These are phyloP conservation scores for Colletotrichum musicola DNA, from an alignment of 2,329 filamentous ascomycete species.

Conservation along the genomic window DNA sequence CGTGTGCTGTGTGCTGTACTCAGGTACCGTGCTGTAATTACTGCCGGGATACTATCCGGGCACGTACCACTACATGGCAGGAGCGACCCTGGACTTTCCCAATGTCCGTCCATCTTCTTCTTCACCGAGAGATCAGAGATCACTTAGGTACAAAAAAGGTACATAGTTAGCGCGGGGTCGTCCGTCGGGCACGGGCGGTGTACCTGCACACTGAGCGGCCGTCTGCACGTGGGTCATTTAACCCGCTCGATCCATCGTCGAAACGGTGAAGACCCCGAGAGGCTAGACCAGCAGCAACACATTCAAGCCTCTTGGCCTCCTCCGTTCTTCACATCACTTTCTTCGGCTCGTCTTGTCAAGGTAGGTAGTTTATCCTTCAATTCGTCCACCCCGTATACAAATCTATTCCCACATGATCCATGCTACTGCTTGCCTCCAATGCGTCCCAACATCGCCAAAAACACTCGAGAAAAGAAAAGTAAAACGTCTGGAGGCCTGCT, in stretches of 20 bases:
- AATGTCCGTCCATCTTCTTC: conserved; percentile 9
- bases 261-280: not conserved
- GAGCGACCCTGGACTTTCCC: not conserved
- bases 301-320: too few relatives aligned
- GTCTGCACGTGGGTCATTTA: too few relatives aligned
- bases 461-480: too few relatives aligned
- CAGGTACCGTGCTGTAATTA: too few relatives aligned
- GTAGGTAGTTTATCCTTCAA: conserved; percentile 7
- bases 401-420: not conserved
- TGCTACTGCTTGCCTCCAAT: not conserved
- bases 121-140: conserved; percentile 1
- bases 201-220: not conserved
- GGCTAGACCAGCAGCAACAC: too few relatives aligned
- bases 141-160: not conserved
- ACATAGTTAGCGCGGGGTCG: conserved; percentile 25
- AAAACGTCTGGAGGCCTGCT: conserved; percentile 1
- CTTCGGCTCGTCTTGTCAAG: too few relatives aligned
- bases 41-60: too few relatives aligned
- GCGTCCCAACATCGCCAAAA: conserved; percentile 16
- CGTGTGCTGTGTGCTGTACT: too few relatives aligned
- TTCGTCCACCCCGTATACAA: conserved; percentile 13
- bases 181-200: conserved; percentile 26
- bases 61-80: conserved; percentile 19
- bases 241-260: too few relatives aligned
- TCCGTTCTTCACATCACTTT: not conserved